phyloP scores from a whole-genome alignment of 2,329 filamentous ascomycete genomes.

The Simplicillium aogashimaense region DNA sequence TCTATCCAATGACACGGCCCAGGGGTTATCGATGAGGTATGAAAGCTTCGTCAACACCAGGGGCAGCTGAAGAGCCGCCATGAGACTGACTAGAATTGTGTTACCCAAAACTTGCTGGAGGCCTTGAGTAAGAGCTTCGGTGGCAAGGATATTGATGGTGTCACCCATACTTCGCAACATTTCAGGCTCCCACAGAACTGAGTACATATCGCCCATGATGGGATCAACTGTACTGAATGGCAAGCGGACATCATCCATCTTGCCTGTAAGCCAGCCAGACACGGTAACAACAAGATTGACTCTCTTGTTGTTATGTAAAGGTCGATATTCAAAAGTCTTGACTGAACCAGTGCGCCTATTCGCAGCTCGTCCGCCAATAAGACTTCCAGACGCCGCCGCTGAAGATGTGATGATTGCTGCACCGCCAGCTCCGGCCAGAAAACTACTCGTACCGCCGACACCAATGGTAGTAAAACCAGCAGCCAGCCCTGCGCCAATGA shows the following conservation, averaged over 20 bases:
- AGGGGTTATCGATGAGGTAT: constrained; percentile 96
- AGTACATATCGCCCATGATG: constrained; percentile 97
- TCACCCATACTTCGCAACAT: constrained; percentile 97
- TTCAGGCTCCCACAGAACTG: constrained; percentile 93
- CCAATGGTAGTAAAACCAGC: constrained; percentile 94
- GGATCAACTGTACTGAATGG: constrained; percentile 95
- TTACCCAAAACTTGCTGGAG: constrained; percentile 90
- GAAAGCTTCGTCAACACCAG: constrained; percentile 87
- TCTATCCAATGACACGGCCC: constrained; percentile 90
- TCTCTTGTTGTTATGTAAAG: constrained; percentile 94
- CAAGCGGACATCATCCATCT: constrained; percentile 89
- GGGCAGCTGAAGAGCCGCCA: constrained; percentile 89
- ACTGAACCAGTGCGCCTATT: constrained; percentile 81
- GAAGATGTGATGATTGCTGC: constrained; percentile 89
- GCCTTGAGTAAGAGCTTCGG: constrained; percentile 93
- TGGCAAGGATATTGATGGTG: constrained; percentile 96
- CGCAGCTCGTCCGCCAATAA: constrained; percentile 81
- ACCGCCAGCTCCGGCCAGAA: constrained; percentile 83
- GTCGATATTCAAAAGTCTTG: constrained; percentile 92
- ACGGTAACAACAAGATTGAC: constrained; percentile 94
- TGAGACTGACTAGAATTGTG: constrained; percentile 78
- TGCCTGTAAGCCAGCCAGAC: constrained; percentile 97
- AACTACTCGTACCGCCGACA: constrained; percentile 77
- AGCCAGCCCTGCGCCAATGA: constrained; percentile 88
- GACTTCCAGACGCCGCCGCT: constrained; percentile 75